Conservation (phyloP, 805 yeast genomes). For the Ogataea paraovalis region DNA sequence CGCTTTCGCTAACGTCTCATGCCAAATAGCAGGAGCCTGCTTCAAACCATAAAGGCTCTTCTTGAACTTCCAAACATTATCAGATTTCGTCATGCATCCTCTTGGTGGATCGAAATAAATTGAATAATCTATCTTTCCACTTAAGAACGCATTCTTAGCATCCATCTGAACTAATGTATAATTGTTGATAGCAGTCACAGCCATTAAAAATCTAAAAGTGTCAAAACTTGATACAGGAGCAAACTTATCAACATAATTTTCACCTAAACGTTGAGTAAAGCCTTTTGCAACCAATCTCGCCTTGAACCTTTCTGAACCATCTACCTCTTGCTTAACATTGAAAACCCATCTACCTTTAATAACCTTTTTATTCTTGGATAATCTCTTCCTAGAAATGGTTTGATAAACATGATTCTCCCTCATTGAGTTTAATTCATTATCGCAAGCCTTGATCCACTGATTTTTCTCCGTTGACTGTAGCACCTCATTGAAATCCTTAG, state of each 20-base stretch:
- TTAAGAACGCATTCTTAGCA: constrained; percentile 9
- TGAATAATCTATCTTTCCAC: constrained; percentile 4
- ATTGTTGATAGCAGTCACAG: not conserved
- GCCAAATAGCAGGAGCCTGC: not conserved
- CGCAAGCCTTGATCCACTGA: not conserved
- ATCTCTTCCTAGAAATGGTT: not conserved
- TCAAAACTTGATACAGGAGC: constrained; percentile 20
- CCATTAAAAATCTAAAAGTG: constrained; percentile 1
- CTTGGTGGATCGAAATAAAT: not conserved
- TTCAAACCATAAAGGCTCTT: not conserved
- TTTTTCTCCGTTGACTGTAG: not conserved
- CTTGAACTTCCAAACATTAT: not conserved
- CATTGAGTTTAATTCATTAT: not conserved
- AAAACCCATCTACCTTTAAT: constrained; percentile 5
- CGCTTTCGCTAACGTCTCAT: not conserved
- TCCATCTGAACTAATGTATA: constrained; percentile 6
- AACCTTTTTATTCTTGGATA: not conserved
- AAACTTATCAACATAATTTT: constrained; percentile 3
- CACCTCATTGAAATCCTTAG: not conserved
- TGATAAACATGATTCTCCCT: not conserved
- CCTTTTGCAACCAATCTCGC: constrained; percentile 9
- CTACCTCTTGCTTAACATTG: constrained; percentile 5
- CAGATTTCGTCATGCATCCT: not conserved
- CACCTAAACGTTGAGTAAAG: constrained; percentile 5
- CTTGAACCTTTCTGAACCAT: constrained; percentile 5